Base-by-base conservation (phyloP, 805 yeast species). In the Candida montana region DNA sequence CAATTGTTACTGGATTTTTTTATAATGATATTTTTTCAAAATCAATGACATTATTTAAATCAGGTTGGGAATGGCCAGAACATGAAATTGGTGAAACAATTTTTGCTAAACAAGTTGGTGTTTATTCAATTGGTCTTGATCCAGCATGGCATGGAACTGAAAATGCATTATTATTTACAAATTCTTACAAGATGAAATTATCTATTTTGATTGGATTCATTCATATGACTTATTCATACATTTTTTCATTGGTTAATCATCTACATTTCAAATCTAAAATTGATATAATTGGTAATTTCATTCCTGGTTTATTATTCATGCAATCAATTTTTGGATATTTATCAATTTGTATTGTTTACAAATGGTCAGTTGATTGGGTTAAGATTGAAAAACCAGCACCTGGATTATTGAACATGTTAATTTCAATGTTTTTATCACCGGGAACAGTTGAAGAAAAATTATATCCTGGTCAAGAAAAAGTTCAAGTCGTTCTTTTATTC, bases 61-160 rank as follows among this genome's bases (percentile, higher is more conserved):
- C 95, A 13, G 96, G 97, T 27, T 93, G 99, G 98, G 71, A 74
- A 55, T 93, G 96, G 96, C 97, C 97, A 15, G 75, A 74, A 40
- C 63, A 71, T 41, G 68, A 77, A 51, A 70, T 67, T 41, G 95
- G 95, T 23, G 86, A 85, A 32, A 58, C 79, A 5, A 73, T 90
- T 41, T 71, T 69, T 38, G 97, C 91, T 7, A 70, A 71, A 31
- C 72, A 75, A 53, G 69, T 69, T 13, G 86, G 91, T 13, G 79
- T 78, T 12, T 93, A 93, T 57, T 67, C 81, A 6, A 68, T 91
- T 59, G 99, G 99, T 44, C 65, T 93, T 39, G 99, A 93, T 65
- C 85, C 83, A 48, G 85, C 83, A 12, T 93, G 99, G 99, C 99
- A 93, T 63, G 96, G 97, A n/a, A 76, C 98, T 35, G 99, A 93